Evolutionary conservation across 1,139 yeast genomes (phyloP), one percentile per base, ranked within the genome.

Genomic region (Meyerozyma smithsonii): DNA sequence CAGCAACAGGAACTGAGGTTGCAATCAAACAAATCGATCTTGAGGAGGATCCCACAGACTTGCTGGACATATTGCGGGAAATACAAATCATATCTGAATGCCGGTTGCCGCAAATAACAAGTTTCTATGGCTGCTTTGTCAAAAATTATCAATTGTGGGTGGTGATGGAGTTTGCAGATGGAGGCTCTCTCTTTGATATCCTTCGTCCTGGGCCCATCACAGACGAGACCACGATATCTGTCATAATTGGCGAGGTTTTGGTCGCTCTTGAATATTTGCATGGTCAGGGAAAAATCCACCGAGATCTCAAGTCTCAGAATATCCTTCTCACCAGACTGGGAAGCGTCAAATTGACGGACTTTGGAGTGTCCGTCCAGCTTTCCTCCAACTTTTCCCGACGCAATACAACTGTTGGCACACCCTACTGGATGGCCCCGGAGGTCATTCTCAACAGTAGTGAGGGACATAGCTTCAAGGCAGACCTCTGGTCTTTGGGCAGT

Each of bases 401-500:
- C 48, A 83, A 85, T 51, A 92, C 98, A 0, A 92, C 95, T 54
- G 98, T 92, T 7, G 98, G 99, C 0, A 92, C 98, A 0, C 98
- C 99, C 1, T 92, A 90, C 58, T 92, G 97, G 94, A 94, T 94
- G 98, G 95, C 97, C 0, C 98, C 98, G 0, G 99, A 94, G 54
- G 95, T 92, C 2, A 84, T 92, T 35, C 66, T 81, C 52, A 96
- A 88, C 56, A 84, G 84, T 40, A 59, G 62, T 35, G 74, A 73
- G 36, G 96, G 92, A 8, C 95, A 94, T 58, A 81, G 87, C 47
- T 85, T 75, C 55, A 77, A 85, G 49, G 96, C 98, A 1, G 98
- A 94, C 59, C 79, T 92, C 3, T 94, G 98, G 98, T 88, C 96
- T 1, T 64, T 94, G 41, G 99, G 98, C 0, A 87, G 92, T 46